Base-by-base conservation (phyloP, 164 flowering plant genomes). In the Buxus sempervirens region DNA sequence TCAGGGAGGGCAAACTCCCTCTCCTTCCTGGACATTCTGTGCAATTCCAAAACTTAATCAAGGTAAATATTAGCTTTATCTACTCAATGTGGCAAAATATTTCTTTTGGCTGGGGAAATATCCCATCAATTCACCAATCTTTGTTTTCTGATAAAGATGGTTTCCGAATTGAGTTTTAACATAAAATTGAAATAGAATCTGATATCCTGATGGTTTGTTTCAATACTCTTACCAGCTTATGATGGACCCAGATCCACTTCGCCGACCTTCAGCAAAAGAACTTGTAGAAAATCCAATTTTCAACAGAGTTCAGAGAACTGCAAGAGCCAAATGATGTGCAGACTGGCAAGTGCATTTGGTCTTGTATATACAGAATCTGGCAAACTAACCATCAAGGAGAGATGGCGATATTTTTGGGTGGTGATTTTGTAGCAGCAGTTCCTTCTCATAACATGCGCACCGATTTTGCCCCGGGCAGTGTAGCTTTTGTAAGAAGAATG, bases 1-100 rank as follows among this genome's bases (percentile, higher is more conserved):
- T 95, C 16, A 83, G 83, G 75, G 90, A 83, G 70, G 97, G 93
- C 25, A 90, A 87, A 67, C 65, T 89, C 65, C 88, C 98, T 18
- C 91, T 95, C 66, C 97, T 95, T 74, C 99, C 97, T 56, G 87
- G 93, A 60, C 86, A 88, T 73, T 87, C 97, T 26, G 5, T 92
- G 69, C 97, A 85, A 63, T 81, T 92, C 45, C 97, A 95, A 73
- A 89, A 86, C 72, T 78, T 91, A 74, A 83, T 95, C 67, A 92
- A 91, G 96, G 98, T 94, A 86, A 16, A 22, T 18, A 58, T 25
- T 10, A 20, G 12, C 32, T 45, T 45, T 10, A 4, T 45, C 13
- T 45, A 45, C 51, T 45, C 12, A 10, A 45, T 10, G 2, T 10
- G 18, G 13, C 12, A 15, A 1, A 45, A 45, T 4, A 1, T 45